Conservation (phyloP, 305 asterid genomes). For the Coffea humblotiana region DNA sequence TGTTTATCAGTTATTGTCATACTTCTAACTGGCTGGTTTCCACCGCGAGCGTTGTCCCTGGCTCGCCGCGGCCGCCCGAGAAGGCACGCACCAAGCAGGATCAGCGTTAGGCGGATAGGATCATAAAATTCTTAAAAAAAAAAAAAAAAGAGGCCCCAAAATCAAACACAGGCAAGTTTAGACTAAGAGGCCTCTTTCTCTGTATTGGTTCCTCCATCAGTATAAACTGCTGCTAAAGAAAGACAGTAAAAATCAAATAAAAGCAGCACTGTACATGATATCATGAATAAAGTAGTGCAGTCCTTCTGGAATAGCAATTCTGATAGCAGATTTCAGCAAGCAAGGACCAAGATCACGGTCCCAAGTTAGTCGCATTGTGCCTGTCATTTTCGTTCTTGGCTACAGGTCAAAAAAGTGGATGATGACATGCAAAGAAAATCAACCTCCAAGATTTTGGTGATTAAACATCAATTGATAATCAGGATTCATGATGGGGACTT, state of each 20-base stretch:
- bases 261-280: not conserved
- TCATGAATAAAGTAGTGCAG: not conserved
- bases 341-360: not conserved
- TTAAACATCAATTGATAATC: not conserved
- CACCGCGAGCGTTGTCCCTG: not conserved
- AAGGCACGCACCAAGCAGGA: not conserved
- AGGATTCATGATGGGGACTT: not conserved
- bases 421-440: not conserved
- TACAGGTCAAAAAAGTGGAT: not conserved
- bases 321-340: not conserved
- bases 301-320: not conserved
- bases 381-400: not conserved
- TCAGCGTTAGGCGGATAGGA: not conserved
- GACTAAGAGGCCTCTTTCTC: not conserved
- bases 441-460: not conserved
- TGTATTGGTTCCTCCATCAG: no score
- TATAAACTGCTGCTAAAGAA: no score
- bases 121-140: not conserved
- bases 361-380: not conserved
- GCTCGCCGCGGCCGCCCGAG: slow-evolving; percentile 1
- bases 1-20: slow-evolving; percentile 2
- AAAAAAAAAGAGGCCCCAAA: not conserved
- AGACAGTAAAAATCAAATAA: no score
- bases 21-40: slow-evolving; percentile 21
- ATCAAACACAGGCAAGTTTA: not conserved